A percentile compares a stretch with the other conserved stretches of the same genome.
Conservation (phyloP, 2,329 filamentous ascomycete species). For the Colletotrichum eleusines region DNA sequence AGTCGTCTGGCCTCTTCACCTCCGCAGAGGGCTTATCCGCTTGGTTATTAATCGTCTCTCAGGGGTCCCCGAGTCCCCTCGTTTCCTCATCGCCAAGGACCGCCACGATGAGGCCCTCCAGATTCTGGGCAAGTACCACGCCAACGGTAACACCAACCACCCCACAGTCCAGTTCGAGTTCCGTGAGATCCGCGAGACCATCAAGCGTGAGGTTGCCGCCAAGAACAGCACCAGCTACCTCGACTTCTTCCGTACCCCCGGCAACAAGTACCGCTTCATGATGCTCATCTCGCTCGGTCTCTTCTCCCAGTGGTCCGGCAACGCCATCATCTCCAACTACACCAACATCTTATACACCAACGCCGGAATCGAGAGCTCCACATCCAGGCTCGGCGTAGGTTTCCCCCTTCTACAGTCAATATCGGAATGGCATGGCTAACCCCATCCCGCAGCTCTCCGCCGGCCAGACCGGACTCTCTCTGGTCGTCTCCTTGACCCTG, state of each 20-base stretch:
- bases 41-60: background rate
- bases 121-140: slow-evolving; percentile 52
- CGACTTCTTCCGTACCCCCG: slow-evolving; percentile 66
- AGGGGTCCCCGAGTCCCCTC: slow-evolving; percentile 58
- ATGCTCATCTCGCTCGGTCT: slow-evolving; percentile 67
- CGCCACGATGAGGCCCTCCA: slow-evolving; percentile 51
- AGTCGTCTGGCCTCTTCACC: background rate
- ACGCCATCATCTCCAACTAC: slow-evolving; percentile 71
- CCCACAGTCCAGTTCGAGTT: slow-evolving; percentile 69
- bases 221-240: slow-evolving; percentile 62
- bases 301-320: slow-evolving; percentile 72
- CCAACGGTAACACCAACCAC: slow-evolving; percentile 52
- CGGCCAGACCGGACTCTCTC: slow-evolving; percentile 63
- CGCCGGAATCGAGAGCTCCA: slow-evolving; percentile 62
- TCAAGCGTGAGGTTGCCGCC: slow-evolving; percentile 63
- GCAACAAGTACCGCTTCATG: slow-evolving; percentile 67
- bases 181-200: slow-evolving; percentile 70
- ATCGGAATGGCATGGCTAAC: background rate
- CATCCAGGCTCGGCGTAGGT: slow-evolving; percentile 55
- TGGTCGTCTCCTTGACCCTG: slow-evolving; percentile 64
- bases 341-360: slow-evolving; percentile 64
- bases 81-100: slow-evolving; percentile 56
- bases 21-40: background rate
- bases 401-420: too few species aligned
- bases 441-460: slow-evolving; percentile 47